Conservation (phyloP, 2,329 filamentous ascomycete species). For the Xylariaceae sp. region DNA sequence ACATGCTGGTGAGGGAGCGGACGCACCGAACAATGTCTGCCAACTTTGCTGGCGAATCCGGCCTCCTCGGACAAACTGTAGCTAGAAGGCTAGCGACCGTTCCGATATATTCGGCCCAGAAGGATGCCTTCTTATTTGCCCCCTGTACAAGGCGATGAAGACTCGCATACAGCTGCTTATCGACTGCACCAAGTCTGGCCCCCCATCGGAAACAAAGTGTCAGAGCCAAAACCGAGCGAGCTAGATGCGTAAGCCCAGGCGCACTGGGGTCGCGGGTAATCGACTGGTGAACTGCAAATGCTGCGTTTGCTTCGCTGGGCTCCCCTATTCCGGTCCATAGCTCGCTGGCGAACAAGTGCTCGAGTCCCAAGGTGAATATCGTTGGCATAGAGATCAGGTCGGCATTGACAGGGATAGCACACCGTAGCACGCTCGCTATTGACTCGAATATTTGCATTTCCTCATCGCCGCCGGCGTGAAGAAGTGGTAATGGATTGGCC, state of each 20-base stretch:
- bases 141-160: constrained; percentile 35
- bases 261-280: constrained; percentile 59
- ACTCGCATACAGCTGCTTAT: constrained; percentile 34
- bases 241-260: constrained; percentile 67
- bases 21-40: constrained; percentile 33
- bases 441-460: constrained; percentile 24
- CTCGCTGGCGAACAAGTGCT: constrained; percentile 37
- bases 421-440: constrained; percentile 29
- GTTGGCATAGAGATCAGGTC: constrained; percentile 30
- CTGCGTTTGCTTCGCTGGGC: constrained; percentile 47
- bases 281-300: constrained; percentile 64
- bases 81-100: constrained; percentile 37
- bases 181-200: constrained; percentile 45
- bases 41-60: constrained; percentile 28
- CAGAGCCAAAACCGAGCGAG: constrained; percentile 63
- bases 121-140: constrained; percentile 31
- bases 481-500: constrained; percentile 52
- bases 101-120: constrained; percentile 49
- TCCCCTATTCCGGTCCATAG: constrained; percentile 46
- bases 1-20: background rate
- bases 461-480: constrained; percentile 14
- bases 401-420: constrained; percentile 34
- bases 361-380: constrained; percentile 35
- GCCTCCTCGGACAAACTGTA: constrained; percentile 33
- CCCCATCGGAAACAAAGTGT: constrained; percentile 69